Evolutionary conservation across 2,329 filamentous ascomycete species (phyloP).

Genomic region (Botrytis paeoniae): DNA sequence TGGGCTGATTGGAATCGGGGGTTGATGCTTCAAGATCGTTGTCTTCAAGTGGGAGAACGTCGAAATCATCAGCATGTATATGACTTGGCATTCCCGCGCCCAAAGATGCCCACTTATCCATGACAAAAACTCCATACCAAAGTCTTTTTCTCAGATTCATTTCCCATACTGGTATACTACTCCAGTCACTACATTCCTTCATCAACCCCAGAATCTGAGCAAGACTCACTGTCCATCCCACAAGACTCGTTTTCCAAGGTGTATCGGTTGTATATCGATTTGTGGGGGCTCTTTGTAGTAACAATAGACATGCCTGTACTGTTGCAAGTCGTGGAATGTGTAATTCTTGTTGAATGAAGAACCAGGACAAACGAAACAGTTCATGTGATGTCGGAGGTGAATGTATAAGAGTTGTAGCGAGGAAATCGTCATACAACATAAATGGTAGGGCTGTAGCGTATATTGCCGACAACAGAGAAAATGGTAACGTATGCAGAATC

Average conservation of each 20-base stretch:
- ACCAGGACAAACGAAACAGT: conserved; percentile 38
- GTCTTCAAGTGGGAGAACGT: conserved; percentile 34
- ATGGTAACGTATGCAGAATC: conserved; percentile 38
- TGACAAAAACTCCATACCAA: conserved; percentile 38
- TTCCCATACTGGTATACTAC: conserved; percentile 37
- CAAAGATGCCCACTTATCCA: conserved; percentile 40
- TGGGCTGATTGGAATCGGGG: conserved; percentile 25
- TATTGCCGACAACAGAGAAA: conserved; percentile 43
- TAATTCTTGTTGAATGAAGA: conserved; percentile 37
- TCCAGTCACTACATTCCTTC: conserved; percentile 37
- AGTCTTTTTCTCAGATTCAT: conserved; percentile 37
- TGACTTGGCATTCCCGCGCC: conserved; percentile 39
- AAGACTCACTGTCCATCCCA: conserved; percentile 38
- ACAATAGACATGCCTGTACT: conserved; percentile 38
- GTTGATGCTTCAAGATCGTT: conserved; percentile 31
- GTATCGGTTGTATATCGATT: conserved; percentile 39
- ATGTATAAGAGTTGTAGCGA: conserved; percentile 37
- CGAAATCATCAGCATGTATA: conserved; percentile 35
- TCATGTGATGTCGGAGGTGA: conserved; percentile 34
- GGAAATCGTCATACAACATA: conserved; percentile 43
- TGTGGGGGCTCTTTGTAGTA: conserved; percentile 38
- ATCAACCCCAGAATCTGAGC: conserved; percentile 38
- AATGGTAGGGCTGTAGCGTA: conserved; percentile 46
- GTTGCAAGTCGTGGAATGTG: conserved; percentile 39
- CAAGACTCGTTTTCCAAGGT: conserved; percentile 38